Percentiles rank a stretch among this genome's conserved stretches.
Evolutionary conservation across 306 rosid genomes (phyloP).

Genomic region (Lotus japonicus): DNA sequence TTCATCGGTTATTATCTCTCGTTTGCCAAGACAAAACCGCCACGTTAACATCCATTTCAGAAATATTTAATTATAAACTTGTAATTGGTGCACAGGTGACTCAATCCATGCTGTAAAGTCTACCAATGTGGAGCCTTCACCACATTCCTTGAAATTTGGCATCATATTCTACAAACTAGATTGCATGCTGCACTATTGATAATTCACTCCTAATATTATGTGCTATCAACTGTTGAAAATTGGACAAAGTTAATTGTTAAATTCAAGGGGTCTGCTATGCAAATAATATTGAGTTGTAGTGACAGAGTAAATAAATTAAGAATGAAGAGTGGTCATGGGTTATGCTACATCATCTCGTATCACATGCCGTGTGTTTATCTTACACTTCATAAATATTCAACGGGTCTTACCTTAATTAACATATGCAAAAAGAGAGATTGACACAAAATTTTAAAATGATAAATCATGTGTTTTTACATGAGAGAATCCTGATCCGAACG

Average conservation of each 20-base stretch:
- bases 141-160: not conserved
- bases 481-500: no score
- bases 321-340: no score
- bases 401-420: no score
- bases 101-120: not conserved
- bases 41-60: conserved; percentile 26
- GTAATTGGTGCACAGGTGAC: conserved; percentile 18
- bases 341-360: no score
- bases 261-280: conserved; percentile 27
- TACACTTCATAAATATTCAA: no score
- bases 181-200: not conserved
- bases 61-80: not conserved
- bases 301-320: not conserved
- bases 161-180: not conserved
- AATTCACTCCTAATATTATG: not conserved
- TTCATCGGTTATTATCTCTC: conserved; percentile 32
- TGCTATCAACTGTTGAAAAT: not conserved
- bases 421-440: no score
- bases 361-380: no score
- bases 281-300: conserved; percentile 2
- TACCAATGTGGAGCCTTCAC: conserved; percentile 15
- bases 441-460: no score
- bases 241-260: not conserved
- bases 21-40: conserved; percentile 10
- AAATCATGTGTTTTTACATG: no score